Conservation (phyloP, 352 stramenopile species). For the Phytophthora sp. region DNA sequence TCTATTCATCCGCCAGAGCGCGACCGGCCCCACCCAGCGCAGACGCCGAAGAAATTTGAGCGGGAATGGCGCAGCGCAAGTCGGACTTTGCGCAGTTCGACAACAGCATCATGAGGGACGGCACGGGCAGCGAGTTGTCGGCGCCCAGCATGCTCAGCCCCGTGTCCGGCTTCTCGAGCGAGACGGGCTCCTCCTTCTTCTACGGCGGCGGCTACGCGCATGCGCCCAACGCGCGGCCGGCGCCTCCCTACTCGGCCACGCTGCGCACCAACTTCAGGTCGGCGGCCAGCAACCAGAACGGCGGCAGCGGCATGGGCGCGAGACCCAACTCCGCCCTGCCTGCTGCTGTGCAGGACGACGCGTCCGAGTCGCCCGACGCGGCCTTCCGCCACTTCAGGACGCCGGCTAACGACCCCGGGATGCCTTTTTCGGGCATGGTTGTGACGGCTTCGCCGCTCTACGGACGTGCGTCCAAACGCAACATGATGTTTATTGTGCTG, state of each 20-base stretch:
- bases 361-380: conserved; percentile 44
- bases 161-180: conserved; percentile 46
- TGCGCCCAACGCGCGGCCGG: conserved; percentile 31
- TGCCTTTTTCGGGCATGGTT: conserved; percentile 36
- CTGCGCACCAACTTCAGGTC: conserved; percentile 80
- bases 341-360: conserved; percentile 17
- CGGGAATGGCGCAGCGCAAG: conserved; percentile 28
- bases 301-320: neutral
- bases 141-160: conserved; percentile 43
- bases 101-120: conserved; percentile 55
- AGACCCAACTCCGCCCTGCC: conserved; percentile 18
- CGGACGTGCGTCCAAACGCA: conserved; percentile 42
- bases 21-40: neutral
- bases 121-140: conserved; percentile 39
- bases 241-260: conserved; percentile 53
- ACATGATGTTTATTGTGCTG: conserved; percentile 56
- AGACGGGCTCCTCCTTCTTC: conserved; percentile 38
- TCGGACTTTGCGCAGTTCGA: conserved; percentile 51
- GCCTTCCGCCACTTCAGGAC: conserved; percentile 67
- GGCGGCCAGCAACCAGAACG: conserved; percentile 17
- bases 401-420: conserved; percentile 27
- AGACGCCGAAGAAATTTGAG: neutral
- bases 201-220: conserved; percentile 33
- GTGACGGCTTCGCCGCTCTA: conserved; percentile 42
- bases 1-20: conserved; percentile 3